Percentiles rank a stretch among this genome's conserved stretches.
Conservation (phyloP, 176 grass and related monocot species). For the Triticum timopheevii region DNA sequence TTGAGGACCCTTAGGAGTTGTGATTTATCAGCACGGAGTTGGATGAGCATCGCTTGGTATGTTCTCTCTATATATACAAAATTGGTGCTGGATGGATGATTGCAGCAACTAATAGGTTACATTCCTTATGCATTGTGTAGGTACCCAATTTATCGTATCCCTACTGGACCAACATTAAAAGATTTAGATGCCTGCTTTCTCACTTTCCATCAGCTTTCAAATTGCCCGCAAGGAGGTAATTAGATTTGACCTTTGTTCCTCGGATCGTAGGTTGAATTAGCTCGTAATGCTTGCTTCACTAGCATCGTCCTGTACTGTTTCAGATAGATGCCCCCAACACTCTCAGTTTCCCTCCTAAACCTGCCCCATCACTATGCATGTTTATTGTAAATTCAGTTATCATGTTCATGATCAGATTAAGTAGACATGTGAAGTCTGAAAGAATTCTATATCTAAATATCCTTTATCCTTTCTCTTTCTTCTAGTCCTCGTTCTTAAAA, state of each 20-base stretch:
- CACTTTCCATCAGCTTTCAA: conserved; percentile 55
- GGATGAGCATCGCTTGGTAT: conserved; percentile 58
- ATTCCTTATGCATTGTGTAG: conserved; percentile 26
- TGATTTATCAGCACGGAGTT: conserved; percentile 50
- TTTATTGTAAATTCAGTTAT: background rate
- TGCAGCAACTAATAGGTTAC: background rate
- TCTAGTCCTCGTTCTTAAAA: background rate
- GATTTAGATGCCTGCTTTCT: conserved; percentile 62
- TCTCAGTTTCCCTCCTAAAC: background rate
- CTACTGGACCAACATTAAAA: conserved; percentile 48
- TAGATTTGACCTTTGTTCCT: background rate
- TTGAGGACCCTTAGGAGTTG: conserved; percentile 42
- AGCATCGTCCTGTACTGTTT: background rate
- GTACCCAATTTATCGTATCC: conserved; percentile 67
- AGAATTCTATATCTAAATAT: background rate
- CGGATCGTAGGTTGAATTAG: background rate
- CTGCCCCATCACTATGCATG: background rate
- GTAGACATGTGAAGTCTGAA: background rate
- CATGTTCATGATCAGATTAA: background rate
- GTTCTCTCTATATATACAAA: background rate
- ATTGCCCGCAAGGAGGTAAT: conserved; percentile 25
- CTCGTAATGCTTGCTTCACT: background rate
- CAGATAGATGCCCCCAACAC: background rate
- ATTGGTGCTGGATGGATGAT: background rate
- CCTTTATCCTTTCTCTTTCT: background rate